Evolutionary conservation across 331 rosid genomes (phyloP).

Genomic region (Saraca asoca): DNA sequence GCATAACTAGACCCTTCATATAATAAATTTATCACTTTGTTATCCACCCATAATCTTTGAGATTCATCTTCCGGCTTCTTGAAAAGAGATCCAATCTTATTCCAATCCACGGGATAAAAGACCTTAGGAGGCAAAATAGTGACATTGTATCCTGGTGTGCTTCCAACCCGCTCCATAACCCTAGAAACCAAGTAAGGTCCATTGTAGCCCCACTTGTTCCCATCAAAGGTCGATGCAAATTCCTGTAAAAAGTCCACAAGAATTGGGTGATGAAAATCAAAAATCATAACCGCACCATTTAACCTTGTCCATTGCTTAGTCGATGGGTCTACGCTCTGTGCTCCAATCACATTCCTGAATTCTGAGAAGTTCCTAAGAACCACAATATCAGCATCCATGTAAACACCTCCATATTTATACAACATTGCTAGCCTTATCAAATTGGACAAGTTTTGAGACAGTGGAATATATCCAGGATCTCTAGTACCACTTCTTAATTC

Average conservation of each 20-base stretch:
- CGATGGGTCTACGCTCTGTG: conserved; percentile 47
- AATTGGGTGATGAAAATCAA: conserved; percentile 65
- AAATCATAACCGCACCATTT: conserved; percentile 58
- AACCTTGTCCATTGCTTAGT: conserved; percentile 56
- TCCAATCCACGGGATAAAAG: conserved; percentile 65
- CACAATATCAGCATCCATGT: conserved; percentile 57
- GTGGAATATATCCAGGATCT: conserved; percentile 66
- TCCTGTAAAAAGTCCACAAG: conserved; percentile 57
- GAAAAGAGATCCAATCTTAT: conserved; percentile 40
- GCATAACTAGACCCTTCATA: conserved; percentile 44
- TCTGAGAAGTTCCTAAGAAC: conserved; percentile 46
- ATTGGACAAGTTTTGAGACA: conserved; percentile 69
- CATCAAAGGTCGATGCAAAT: conserved; percentile 58
- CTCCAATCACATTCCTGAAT: conserved; percentile 60
- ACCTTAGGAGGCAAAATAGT: conserved; percentile 52
- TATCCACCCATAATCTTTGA: conserved; percentile 43
- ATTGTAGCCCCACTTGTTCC: conserved; percentile 66
- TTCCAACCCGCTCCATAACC: conserved; percentile 46
- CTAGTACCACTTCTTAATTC: conserved; percentile 51
- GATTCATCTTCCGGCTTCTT: conserved; percentile 41
- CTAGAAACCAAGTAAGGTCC: conserved; percentile 71
- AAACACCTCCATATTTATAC: conserved; percentile 64
- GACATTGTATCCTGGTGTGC: conserved; percentile 41
- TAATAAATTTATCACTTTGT: conserved; percentile 35
- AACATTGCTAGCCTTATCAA: conserved; percentile 54